A percentile compares a stretch with the other conserved stretches of the same genome.
phyloP scores from a whole-genome alignment of 2,329 filamentous ascomycete genomes.

The Alternaria angustiovoidea region DNA sequence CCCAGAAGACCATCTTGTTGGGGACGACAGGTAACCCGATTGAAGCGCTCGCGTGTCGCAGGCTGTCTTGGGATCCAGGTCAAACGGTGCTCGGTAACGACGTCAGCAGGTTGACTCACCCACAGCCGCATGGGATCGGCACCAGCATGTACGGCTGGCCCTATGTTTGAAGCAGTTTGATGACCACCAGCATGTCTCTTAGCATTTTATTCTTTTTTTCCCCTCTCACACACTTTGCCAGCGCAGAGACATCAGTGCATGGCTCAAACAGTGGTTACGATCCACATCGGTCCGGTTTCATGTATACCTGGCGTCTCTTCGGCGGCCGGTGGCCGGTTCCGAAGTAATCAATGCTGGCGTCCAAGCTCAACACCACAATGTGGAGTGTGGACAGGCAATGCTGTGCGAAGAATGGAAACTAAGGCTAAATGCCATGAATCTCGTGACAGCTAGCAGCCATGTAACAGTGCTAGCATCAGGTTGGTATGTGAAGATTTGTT shows the following conservation, averaged over 20 bases:
- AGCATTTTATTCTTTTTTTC: slow-evolving; percentile 1
- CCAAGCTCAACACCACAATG: slow-evolving; percentile 13
- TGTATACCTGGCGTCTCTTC: slow-evolving; percentile 12
- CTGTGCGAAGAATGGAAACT: slow-evolving; percentile 3
- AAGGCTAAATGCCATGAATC: slow-evolving; percentile 1
- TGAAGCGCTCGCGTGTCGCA: slow-evolving; percentile 12
- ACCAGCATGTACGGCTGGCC: slow-evolving; percentile 12
- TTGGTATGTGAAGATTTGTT: neutral
- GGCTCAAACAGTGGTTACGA: slow-evolving; percentile 14
- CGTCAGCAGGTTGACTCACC: slow-evolving; percentile 10
- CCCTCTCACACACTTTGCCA: neutral
- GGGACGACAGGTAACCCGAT: slow-evolving; percentile 11
- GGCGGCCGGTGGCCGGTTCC: slow-evolving; percentile 6
- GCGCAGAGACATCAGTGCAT: slow-evolving; percentile 4
- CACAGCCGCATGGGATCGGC: slow-evolving; percentile 10
- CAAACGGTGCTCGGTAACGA: slow-evolving; percentile 10
- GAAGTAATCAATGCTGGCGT: slow-evolving; percentile 10
- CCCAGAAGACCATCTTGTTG: neutral
- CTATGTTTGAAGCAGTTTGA: slow-evolving; percentile 18
- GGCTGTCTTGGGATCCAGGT: slow-evolving; percentile 9
- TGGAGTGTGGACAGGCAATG: slow-evolving; percentile 9
- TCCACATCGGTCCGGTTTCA: slow-evolving; percentile 33
- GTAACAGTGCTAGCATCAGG: neutral
- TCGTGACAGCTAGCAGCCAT: neutral
- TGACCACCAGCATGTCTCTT: slow-evolving; percentile 8